These are phyloP conservation scores for Phytopythium cucurbitacearum DNA, from an alignment of 352 stramenopile species.

Conservation along the genomic window DNA sequence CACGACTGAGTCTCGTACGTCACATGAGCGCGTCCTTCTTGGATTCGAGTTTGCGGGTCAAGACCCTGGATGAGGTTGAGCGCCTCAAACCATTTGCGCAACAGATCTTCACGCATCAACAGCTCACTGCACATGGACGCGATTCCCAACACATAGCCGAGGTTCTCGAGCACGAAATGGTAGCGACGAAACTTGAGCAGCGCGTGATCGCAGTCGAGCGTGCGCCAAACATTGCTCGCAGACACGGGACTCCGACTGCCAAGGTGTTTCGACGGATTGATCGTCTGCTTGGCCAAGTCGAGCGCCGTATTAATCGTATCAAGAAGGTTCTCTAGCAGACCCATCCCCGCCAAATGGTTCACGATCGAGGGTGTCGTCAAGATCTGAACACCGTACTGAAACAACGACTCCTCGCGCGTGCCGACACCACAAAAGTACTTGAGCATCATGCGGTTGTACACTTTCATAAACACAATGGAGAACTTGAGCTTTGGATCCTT, in stretches of 20 bases:
- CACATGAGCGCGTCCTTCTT: slow-evolving; percentile 85
- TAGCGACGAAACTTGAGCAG: slow-evolving; percentile 93
- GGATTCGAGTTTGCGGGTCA: slow-evolving; percentile 69
- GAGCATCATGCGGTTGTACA: slow-evolving; percentile 82
- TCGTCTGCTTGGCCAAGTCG: slow-evolving; percentile 56
- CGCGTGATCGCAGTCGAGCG: slow-evolving; percentile 88
- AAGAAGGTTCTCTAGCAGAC: slow-evolving; percentile 70
- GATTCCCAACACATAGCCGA: slow-evolving; percentile 95
- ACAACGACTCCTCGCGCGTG: slow-evolving; percentile 87
- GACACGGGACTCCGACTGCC: slow-evolving; percentile 1
- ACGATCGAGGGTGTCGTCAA: slow-evolving; percentile 92
- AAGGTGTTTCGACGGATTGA: slow-evolving; percentile 4
- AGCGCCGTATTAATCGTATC: slow-evolving; percentile 75
- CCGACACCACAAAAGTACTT: slow-evolving; percentile 90
- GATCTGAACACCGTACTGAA: slow-evolving; percentile 92
- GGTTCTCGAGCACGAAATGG: slow-evolving; percentile 90
- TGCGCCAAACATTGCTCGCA: slow-evolving; percentile 22
- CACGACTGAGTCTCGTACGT: slow-evolving; percentile 94
- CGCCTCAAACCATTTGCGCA: slow-evolving; percentile 69
- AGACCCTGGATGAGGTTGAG: slow-evolving; percentile 76
- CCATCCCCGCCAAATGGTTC: slow-evolving; percentile 45
- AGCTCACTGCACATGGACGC: slow-evolving; percentile 63
- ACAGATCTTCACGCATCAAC: slow-evolving; percentile 42
- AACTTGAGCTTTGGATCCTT: slow-evolving; percentile 94
- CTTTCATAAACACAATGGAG: slow-evolving; percentile 77